A percentile compares a stretch with the other conserved stretches of the same genome.
Evolutionary conservation across 129 eudicot genomes (phyloP).

Genomic region (Mikania micrantha): DNA sequence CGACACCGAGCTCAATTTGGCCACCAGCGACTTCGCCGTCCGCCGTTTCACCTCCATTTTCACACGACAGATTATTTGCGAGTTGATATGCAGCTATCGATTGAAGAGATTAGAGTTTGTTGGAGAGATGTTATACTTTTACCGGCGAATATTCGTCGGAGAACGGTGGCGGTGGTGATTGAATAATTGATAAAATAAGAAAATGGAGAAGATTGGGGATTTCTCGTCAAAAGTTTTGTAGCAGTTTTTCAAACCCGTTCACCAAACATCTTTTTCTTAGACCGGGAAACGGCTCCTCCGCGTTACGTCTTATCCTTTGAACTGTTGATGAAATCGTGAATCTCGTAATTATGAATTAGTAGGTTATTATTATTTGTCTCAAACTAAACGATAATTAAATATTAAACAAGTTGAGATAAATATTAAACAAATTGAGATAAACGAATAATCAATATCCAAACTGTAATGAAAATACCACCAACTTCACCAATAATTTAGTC

Average conservation of each 20-base stretch:
- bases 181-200: background rate
- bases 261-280: constrained; percentile 8
- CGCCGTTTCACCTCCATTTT: constrained; percentile 53
- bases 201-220: too few relatives aligned
- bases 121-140: background rate
- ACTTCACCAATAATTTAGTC: too few relatives aligned
- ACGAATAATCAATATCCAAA: too few relatives aligned
- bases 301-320: too few relatives aligned
- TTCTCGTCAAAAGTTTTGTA: constrained; percentile 5
- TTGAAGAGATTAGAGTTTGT: background rate
- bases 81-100: background rate
- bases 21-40: constrained; percentile 44
- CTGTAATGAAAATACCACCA: too few relatives aligned
- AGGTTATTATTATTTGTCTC: too few relatives aligned
- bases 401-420: too few relatives aligned
- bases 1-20: constrained; percentile 63
- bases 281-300: constrained; percentile 14
- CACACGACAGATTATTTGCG: background rate
- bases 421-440: too few relatives aligned
- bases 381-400: too few relatives aligned
- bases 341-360: too few relatives aligned
- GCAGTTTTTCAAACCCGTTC: constrained; percentile 8
- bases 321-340: too few relatives aligned
- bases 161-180: background rate
- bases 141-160: background rate